Conservation (phyloP, 2,329 filamentous ascomycete species). For the Diplodia seriata region DNA sequence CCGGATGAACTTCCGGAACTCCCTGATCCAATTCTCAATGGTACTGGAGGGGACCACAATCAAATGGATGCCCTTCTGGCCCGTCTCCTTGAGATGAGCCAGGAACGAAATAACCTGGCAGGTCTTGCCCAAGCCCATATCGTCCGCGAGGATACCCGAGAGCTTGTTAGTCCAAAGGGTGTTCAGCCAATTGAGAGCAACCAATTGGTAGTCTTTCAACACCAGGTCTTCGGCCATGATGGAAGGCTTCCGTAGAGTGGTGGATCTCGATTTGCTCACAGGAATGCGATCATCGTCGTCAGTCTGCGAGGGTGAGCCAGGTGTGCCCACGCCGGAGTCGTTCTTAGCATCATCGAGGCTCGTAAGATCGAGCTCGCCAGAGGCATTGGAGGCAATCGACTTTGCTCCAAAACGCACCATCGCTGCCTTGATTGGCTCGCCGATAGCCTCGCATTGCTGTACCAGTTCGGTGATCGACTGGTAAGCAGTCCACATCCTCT, state of each 20-base stretch:
- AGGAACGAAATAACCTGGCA: slow-evolving; percentile 95
- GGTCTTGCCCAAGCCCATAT: slow-evolving; percentile 96
- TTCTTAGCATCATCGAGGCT: slow-evolving; percentile 56
- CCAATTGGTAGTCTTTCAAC: slow-evolving; percentile 92
- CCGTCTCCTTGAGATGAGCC: slow-evolving; percentile 77
- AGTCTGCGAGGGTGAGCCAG: slow-evolving; percentile 48
- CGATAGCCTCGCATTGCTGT: slow-evolving; percentile 74
- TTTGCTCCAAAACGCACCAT: slow-evolving; percentile 75
- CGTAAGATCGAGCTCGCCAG: slow-evolving; percentile 67
- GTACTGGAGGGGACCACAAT: slow-evolving; percentile 93
- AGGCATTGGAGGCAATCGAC: slow-evolving; percentile 56
- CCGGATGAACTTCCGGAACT: slow-evolving; percentile 88
- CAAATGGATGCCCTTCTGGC: slow-evolving; percentile 74
- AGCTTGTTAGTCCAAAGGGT: slow-evolving; percentile 80
- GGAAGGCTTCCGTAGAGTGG: slow-evolving; percentile 70
- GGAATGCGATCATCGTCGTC: slow-evolving; percentile 55
- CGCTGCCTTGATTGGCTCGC: slow-evolving; percentile 68
- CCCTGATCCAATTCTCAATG: slow-evolving; percentile 91
- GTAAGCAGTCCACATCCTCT: slow-evolving; percentile 79
- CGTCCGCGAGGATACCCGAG: slow-evolving; percentile 92
- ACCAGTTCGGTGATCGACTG: slow-evolving; percentile 85
- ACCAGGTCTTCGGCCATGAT: slow-evolving; percentile 77
- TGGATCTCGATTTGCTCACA: slow-evolving; percentile 43
- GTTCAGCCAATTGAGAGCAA: slow-evolving; percentile 93
- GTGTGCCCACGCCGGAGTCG: slow-evolving; percentile 73